phyloP scores from a whole-genome alignment of 345 rosid species.

The Pelargonium nanum region DNA sequence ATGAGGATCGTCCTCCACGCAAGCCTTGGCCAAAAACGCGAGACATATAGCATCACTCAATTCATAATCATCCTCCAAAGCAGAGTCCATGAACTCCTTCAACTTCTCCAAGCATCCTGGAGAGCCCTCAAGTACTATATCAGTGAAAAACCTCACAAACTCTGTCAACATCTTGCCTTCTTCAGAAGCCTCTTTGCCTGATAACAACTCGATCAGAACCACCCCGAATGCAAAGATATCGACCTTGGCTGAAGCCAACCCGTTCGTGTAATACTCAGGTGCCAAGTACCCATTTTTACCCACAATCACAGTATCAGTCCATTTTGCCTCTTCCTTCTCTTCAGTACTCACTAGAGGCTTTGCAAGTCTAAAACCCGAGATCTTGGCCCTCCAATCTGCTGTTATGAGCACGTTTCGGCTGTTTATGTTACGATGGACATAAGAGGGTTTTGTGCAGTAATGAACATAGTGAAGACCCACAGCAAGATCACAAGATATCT shows the following conservation, averaged over 20 bases:
- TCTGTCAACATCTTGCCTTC: constrained; percentile 15
- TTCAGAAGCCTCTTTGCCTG: constrained; percentile 15
- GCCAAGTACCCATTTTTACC: constrained; percentile 12
- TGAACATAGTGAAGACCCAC: constrained; percentile 29
- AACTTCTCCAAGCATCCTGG: constrained; percentile 17
- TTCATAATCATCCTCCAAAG: constrained; percentile 17
- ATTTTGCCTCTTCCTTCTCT: constrained; percentile 4
- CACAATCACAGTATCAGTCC: constrained; percentile 13
- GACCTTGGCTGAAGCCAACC: constrained; percentile 13
- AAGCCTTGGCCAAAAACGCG: constrained; percentile 25
- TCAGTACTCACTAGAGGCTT: constrained; percentile 11
- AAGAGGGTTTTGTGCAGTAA: constrained; percentile 21
- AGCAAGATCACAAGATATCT: constrained; percentile 28
- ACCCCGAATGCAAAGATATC: constrained; percentile 30
- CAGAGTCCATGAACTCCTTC: constrained; percentile 23
- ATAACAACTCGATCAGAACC: constrained; percentile 26
- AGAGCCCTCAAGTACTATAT: constrained; percentile 11
- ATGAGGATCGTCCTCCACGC: constrained; percentile 17
- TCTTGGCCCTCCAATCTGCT: constrained; percentile 25
- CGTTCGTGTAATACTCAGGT: constrained; percentile 14
- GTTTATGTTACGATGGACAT: constrained; percentile 18
- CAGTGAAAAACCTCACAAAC: constrained; percentile 8
- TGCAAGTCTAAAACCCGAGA: constrained; percentile 23
- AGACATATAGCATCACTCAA: constrained; percentile 21
- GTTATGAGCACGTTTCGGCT: constrained; percentile 24